Percentiles rank a stretch among this genome's conserved stretches.
Conservation (phyloP, 129 eudicot species). For the Saussurea involucrata region DNA sequence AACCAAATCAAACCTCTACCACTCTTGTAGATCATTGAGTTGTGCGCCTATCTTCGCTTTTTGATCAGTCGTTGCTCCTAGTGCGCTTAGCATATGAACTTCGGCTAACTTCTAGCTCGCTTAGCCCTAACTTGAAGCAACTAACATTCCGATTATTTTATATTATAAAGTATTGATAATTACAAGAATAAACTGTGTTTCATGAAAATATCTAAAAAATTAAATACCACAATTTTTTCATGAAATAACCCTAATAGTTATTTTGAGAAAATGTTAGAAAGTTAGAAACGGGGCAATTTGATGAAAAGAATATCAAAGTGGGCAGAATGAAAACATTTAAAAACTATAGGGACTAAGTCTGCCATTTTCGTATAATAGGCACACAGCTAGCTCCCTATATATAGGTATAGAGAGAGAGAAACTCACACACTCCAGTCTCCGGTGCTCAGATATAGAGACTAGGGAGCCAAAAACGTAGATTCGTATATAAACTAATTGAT, state of each 20-base stretch:
- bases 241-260: neutral
- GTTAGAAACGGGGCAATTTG: neutral
- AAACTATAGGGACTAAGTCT: constrained; percentile 11
- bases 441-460: constrained; percentile 13
- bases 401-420: constrained; percentile 20
- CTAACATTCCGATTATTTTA: neutral
- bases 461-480: constrained; percentile 39
- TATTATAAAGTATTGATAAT: too few species aligned
- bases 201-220: neutral
- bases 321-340: neutral
- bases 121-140: neutral
- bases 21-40: too few species aligned
- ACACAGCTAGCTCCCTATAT: constrained; percentile 27
- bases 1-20: neutral
- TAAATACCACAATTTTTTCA: too few species aligned
- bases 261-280: neutral
- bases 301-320: neutral
- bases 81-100: too few species aligned
- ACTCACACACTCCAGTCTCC: constrained; percentile 1
- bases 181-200: too few species aligned
- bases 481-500: constrained; percentile 38
- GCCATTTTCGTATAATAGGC: neutral
- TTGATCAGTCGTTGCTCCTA: neutral
- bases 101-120: neutral
- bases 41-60: neutral